Base-by-base conservation (phyloP, 2,329 filamentous ascomycete genomes). In the Dactylellina parvicollis region DNA sequence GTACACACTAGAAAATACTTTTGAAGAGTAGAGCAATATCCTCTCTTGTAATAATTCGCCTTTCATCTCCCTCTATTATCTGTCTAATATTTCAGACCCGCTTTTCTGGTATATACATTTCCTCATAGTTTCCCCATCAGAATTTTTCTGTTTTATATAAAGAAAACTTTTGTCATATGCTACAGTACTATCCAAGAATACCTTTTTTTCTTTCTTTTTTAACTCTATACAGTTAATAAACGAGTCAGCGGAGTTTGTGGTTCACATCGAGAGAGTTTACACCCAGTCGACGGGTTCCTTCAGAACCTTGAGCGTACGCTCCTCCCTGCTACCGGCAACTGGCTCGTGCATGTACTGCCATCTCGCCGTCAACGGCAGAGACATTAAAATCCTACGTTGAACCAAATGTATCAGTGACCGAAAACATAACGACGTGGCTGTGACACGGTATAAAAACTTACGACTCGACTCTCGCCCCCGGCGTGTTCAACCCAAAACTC, bases 301-400 rank as follows among this genome's bases (percentile, higher is more conserved):
- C 75, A 90, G 80, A 50, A 89, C 90, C 71, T 94, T 89, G 52
- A 97, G 84, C 74, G 98, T 82, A 76, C 92, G 86, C 81, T 91
- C 90, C 83, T 99, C 95, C 75, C 89, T 82, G 80, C 87, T 90
- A 70, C 88, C 88, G 76, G 88, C 88, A 79, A 89, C 88, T 0
- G 91, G 90, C 80, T 89, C 87, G 81, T 96, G 91, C 93, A 97
- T 97, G 81, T 99, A 99, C 79, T 90, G 88, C 95, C 95, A 99
- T 77, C 89, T 87, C 22, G 95, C 95, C 12, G 94, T 98, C 76
- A 96, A 84, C 4, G 95, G 95, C 80, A 99, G 83, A 82, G 92
- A 97, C 92, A 99, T 98, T 76, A 99, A 83, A 69, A 99, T 99
- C 81, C 93, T 97, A 59, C 14, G 22, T 30, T 34, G 30, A n/a